phyloP scores from a whole-genome alignment of 768 basidiomycete species.

The Gautieria morchelliformis region DNA sequence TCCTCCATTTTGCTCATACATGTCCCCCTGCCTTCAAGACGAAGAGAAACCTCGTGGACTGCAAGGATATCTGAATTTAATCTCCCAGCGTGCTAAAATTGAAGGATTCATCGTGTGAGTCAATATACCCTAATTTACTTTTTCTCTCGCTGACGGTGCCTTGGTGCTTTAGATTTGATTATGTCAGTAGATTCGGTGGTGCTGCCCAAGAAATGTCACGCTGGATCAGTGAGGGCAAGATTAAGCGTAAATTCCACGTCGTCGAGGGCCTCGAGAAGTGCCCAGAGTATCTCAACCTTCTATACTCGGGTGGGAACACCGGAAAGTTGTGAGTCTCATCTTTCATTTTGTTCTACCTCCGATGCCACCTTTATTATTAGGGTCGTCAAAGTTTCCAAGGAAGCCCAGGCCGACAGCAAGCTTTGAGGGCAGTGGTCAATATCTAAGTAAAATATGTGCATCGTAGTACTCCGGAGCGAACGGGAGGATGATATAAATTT shows the following conservation, averaged over 20 bases:
- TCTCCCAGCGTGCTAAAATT: constrained; percentile 68
- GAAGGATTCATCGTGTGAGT: constrained; percentile 77
- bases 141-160: neutral
- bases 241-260: constrained; percentile 75
- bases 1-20: neutral
- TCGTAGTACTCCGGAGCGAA: no score
- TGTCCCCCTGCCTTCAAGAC: constrained; percentile 31
- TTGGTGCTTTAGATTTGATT: constrained; percentile 54
- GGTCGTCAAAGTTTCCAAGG: constrained; percentile 43
- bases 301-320: constrained; percentile 69
- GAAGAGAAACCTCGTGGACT: constrained; percentile 53
- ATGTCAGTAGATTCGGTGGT: constrained; percentile 44
- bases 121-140: neutral
- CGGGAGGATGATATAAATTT: no score
- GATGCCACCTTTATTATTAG: constrained; percentile 22
- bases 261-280: constrained; percentile 69
- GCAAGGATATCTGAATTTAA: constrained; percentile 56
- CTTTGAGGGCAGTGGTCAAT: no score
- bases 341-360: neutral
- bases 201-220: constrained; percentile 49
- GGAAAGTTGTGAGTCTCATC: constrained; percentile 52
- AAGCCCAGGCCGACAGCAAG: constrained; percentile 19
- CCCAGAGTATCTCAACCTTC: constrained; percentile 54
- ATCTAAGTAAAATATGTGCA: no score
- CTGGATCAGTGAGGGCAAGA: constrained; percentile 54